Conservation (phyloP, 208 protist species). For the Wallacemonas sp. region DNA sequence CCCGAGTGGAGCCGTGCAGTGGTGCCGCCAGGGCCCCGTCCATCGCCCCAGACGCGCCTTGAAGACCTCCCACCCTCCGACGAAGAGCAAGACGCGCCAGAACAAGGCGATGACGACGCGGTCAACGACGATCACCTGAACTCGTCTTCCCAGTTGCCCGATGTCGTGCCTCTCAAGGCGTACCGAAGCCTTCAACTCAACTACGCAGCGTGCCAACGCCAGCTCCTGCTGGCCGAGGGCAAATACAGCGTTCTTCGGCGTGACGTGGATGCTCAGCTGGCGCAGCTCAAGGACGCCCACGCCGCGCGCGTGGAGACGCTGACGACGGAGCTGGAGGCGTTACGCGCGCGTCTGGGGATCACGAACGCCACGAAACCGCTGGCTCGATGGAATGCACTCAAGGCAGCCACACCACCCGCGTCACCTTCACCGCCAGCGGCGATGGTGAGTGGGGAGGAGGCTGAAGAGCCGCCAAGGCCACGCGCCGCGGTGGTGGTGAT, state of each 20-base stretch:
- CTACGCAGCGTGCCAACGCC: neutral
- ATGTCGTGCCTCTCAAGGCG: constrained; percentile 14
- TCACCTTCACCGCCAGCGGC: neutral
- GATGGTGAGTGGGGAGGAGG: no score
- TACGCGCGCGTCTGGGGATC: constrained; percentile 14
- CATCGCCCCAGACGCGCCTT: no score
- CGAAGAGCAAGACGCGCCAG: no score
- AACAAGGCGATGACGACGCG: neutral
- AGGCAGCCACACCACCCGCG: constrained; percentile 4
- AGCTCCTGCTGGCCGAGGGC: constrained; percentile 22
- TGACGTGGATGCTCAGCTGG: constrained; percentile 26
- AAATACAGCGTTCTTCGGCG: constrained; percentile 27
- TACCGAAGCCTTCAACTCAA: constrained; percentile 20
- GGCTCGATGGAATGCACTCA: neutral
- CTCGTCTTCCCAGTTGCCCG: neutral
- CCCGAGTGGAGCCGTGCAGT: no score
- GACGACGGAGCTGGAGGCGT: constrained; percentile 23
- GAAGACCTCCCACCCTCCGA: no score
- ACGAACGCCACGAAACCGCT: neutral
- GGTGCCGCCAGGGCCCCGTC: no score
- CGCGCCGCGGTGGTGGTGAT: constrained; percentile 9
- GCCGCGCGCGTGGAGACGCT: constrained; percentile 24
- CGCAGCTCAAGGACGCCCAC: constrained; percentile 34
- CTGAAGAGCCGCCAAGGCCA: neutral
- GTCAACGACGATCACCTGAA: no score